These are phyloP conservation scores for Coprinopsis marcescibilis DNA, from an alignment of 768 basidiomycete species.

Conservation along the genomic window DNA sequence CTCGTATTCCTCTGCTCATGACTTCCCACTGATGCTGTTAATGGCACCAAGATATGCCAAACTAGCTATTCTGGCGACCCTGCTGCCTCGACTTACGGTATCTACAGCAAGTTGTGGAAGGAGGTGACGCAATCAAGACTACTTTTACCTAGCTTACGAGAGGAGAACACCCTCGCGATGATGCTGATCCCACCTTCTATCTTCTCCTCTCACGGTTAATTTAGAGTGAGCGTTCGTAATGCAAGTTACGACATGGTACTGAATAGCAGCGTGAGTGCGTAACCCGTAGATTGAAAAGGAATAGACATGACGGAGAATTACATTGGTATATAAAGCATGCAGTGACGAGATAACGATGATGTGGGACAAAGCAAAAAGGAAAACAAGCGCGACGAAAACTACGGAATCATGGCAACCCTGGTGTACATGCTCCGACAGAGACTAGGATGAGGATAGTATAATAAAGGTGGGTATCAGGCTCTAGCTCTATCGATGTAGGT, in stretches of 20 bases:
- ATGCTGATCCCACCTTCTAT: not conserved
- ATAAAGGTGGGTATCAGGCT: slow-evolving; percentile 4
- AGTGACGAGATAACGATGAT: too few species aligned
- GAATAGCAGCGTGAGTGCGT: too few species aligned
- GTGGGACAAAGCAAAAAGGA: too few species aligned
- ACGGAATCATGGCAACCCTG: not conserved
- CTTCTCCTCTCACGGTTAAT: slow-evolving; percentile 2
- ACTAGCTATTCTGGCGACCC: not conserved
- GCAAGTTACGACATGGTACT: not conserved
- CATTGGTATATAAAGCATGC: too few species aligned
- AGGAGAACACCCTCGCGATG: not conserved
- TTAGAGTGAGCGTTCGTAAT: not conserved
- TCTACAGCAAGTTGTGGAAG: too few species aligned
- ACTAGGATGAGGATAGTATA: not conserved
- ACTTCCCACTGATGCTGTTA: too few species aligned
- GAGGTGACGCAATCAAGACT: slow-evolving; percentile 3
- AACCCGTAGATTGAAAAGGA: too few species aligned
- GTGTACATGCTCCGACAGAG: slow-evolving; percentile 7
- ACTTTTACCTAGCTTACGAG: not conserved
- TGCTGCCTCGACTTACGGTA: not conserved
- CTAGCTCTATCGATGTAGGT: slow-evolving; percentile 48
- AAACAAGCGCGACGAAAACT: too few species aligned
- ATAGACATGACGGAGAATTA: too few species aligned
- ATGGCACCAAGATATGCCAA: too few species aligned
- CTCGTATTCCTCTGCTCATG: too few species aligned